Evolutionary conservation across 2,329 filamentous ascomycete species (phyloP).

Genomic region (Diaporthe sp.): DNA sequence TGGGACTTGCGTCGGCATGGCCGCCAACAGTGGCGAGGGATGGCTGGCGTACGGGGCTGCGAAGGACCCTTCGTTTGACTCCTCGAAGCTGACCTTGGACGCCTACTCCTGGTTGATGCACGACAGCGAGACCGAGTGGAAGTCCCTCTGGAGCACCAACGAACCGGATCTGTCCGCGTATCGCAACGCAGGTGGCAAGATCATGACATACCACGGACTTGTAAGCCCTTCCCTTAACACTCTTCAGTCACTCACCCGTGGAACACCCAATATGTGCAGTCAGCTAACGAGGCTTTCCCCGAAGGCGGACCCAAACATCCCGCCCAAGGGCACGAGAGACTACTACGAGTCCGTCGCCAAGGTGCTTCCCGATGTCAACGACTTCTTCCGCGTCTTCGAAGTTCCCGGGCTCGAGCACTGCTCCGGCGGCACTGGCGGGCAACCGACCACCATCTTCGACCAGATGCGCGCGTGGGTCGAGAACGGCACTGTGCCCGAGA

Average conservation of each 20-base stretch:
- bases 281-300: neutral
- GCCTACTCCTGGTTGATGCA: neutral
- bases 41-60: neutral
- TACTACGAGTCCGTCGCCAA: neutral
- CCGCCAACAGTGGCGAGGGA: neutral
- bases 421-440: constrained; percentile 39
- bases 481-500: neutral
- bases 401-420: constrained; percentile 46
- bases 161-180: neutral
- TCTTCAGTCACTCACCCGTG: no score
- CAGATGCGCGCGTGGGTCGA: constrained; percentile 6
- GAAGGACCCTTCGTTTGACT: neutral
- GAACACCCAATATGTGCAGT: neutral
- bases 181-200: neutral
- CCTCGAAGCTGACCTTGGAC: neutral
- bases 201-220: neutral
- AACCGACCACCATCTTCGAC: constrained; percentile 34
- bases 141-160: neutral
- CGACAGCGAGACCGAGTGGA: neutral
- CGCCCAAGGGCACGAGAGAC: neutral
- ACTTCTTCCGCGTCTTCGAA: constrained; percentile 45
- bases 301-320: neutral
- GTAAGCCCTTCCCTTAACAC: neutral
- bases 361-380: constrained; percentile 29
- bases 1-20: neutral